These are phyloP conservation scores for Platismatia glauca DNA, from an alignment of 495 filamentous ascomycete species.

Conservation along the genomic window DNA sequence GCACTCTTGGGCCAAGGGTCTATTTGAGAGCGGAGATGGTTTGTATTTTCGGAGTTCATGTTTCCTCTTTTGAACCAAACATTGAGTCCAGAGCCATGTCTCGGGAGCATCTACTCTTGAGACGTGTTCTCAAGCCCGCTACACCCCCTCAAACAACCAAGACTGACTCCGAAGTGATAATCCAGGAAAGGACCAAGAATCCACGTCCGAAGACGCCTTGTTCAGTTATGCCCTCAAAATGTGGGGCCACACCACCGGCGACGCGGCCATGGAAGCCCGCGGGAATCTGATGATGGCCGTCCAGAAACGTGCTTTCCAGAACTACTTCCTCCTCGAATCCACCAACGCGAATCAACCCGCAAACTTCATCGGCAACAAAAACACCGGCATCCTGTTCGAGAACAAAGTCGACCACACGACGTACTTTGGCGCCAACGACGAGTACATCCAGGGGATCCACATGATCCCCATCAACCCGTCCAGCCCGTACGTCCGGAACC, in stretches of 20 bases:
- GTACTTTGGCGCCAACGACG: constrained; percentile 73
- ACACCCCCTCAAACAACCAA: too few species aligned
- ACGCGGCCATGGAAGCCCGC: constrained; percentile 74
- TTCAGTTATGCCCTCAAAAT: constrained; percentile 85
- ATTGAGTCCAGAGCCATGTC: too few species aligned
- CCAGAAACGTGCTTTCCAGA: constrained; percentile 55
- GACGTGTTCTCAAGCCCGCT: too few species aligned
- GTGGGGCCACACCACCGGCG: constrained; percentile 72
- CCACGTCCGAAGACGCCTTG: constrained; percentile 81
- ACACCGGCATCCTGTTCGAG: constrained; percentile 89
- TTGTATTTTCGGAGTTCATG: too few species aligned
- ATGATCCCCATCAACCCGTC: constrained; percentile 83
- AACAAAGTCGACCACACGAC: constrained; percentile 95
- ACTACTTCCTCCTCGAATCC: constrained; percentile 71
- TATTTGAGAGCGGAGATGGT: constrained; percentile 82
- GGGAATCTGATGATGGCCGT: constrained; percentile 79
- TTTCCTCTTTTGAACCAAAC: too few species aligned
- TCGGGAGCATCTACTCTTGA: too few species aligned
- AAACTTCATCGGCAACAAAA: constrained; percentile 74
- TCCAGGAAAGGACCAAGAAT: constrained; percentile 95
- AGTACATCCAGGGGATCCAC: constrained; percentile 90
- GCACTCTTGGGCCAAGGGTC: constrained; percentile 91
- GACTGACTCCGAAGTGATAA: too few species aligned
- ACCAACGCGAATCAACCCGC: constrained; percentile 68
- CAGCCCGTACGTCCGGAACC: constrained; percentile 54